phyloP scores from a whole-genome alignment of 1,284 basidiomycete genomes.

The Xerocomus nothofagi region DNA sequence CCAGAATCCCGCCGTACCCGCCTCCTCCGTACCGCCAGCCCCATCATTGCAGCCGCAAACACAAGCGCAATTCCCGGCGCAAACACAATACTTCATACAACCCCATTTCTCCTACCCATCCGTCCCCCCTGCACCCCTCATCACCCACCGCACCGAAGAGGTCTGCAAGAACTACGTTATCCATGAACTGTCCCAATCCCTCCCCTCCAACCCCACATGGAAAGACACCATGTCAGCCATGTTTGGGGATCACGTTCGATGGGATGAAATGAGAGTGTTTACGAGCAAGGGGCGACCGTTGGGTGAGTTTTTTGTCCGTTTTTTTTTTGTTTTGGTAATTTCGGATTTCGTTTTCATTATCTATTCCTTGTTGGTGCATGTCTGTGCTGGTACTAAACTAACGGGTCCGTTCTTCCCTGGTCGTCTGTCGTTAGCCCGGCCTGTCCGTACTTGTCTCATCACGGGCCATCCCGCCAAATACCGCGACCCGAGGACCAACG shows the following conservation, averaged over 20 bases:
- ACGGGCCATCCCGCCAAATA: conserved; percentile 68
- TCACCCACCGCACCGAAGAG: conserved; percentile 42
- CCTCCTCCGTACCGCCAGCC: background rate
- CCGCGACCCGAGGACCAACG: conserved; percentile 71
- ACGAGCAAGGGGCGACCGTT: conserved; percentile 60
- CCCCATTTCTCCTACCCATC: conserved; percentile 11
- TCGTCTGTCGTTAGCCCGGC: conserved; percentile 48
- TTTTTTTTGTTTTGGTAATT: conserved; percentile 7
- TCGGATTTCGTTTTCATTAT: background rate
- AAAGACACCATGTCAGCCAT: conserved; percentile 71
- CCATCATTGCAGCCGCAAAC: conserved; percentile 3
- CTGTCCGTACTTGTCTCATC: conserved; percentile 59
- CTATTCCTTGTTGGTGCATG: background rate
- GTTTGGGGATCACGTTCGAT: conserved; percentile 73
- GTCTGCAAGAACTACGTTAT: conserved; percentile 64
- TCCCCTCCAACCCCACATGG: conserved; percentile 56
- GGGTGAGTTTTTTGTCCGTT: conserved; percentile 41
- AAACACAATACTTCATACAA: conserved; percentile 2
- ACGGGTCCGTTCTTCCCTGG: conserved; percentile 2
- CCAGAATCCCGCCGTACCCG: background rate
- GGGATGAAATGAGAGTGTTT: conserved; percentile 66
- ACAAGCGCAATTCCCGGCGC: background rate
- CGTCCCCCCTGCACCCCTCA: conserved; percentile 15
- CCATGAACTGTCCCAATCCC: conserved; percentile 54
- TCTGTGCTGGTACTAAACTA: background rate